phyloP scores from a whole-genome alignment of 768 basidiomycete species.

The Calocybe gangraenosa region DNA sequence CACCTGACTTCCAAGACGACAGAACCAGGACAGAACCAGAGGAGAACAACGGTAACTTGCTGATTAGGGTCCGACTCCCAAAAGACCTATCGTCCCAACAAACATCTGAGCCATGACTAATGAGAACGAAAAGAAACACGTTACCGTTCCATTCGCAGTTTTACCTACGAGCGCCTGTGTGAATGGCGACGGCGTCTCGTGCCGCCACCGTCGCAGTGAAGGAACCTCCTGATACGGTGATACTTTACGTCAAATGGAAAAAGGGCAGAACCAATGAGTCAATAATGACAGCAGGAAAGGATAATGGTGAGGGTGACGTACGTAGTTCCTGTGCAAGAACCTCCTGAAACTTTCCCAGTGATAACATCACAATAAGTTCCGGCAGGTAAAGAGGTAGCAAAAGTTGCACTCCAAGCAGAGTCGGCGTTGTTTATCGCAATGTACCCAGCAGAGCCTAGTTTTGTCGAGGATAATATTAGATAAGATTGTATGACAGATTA shows the following conservation, averaged over 20 bases:
- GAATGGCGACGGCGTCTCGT: conserved; percentile 53
- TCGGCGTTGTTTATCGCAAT: conserved; percentile 68
- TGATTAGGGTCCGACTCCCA: conserved; percentile 67
- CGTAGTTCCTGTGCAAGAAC: conserved; percentile 48
- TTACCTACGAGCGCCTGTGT: conserved; percentile 46
- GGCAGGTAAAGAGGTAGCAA: conserved; percentile 52
- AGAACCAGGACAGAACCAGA: conserved; percentile 37
- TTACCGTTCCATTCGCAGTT: conserved; percentile 45
- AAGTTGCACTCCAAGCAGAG: conserved; percentile 49
- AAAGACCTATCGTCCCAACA: conserved; percentile 27
- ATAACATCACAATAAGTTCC: conserved; percentile 67
- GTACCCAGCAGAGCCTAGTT: conserved; percentile 54
- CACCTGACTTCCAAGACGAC: conserved; percentile 43
- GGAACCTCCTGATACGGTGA: conserved; percentile 44
- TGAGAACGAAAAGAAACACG: conserved; percentile 17
- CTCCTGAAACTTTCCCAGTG: conserved; percentile 36
- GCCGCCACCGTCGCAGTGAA: conserved; percentile 49
- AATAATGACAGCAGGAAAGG: too few relatives aligned
- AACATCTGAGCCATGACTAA: neutral
- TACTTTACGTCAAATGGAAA: conserved; percentile 23
- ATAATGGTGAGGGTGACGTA: conserved; percentile 23
- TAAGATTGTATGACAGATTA: too few relatives aligned
- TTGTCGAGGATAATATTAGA: too few relatives aligned
- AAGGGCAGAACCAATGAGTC: too few relatives aligned
- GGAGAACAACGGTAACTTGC: conserved; percentile 34